Conservation (phyloP, 345 rosid species). For the Linum tenue region DNA sequence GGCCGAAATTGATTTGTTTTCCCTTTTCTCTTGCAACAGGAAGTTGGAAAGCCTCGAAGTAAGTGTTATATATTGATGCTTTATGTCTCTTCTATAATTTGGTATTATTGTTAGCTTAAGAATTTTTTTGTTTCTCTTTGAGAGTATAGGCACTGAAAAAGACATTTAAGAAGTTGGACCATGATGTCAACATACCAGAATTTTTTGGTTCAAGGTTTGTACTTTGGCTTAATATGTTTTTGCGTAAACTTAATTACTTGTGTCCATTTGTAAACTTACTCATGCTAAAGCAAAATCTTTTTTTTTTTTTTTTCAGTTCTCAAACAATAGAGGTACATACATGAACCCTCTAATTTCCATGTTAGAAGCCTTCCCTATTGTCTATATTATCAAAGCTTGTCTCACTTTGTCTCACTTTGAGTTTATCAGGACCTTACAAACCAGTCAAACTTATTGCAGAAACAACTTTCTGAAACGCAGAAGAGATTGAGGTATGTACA, state of each 20-base stretch:
- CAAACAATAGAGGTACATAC: slow-evolving; percentile 22
- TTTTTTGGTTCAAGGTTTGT: slow-evolving; percentile 22
- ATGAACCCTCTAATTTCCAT: background rate
- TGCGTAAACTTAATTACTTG: background rate
- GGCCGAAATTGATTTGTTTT: background rate
- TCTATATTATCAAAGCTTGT: too few relatives aligned
- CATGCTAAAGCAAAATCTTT: background rate
- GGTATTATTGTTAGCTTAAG: background rate
- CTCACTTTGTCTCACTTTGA: slow-evolving; percentile 1
- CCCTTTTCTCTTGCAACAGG: slow-evolving; percentile 17
- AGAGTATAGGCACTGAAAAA: slow-evolving; percentile 27
- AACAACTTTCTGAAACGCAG: slow-evolving; percentile 41
- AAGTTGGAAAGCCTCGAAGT: slow-evolving; percentile 32
- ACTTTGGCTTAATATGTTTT: background rate
- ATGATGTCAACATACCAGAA: slow-evolving; percentile 26
- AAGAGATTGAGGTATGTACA: slow-evolving; percentile 45
- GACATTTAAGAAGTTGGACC: slow-evolving; percentile 27
- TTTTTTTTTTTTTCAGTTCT: slow-evolving; percentile 18
- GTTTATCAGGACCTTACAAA: slow-evolving; percentile 37
- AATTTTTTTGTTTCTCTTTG: slow-evolving; percentile 13
- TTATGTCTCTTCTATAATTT: too few relatives aligned
- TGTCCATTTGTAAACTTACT: background rate
- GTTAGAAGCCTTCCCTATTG: background rate
- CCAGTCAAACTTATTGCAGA: slow-evolving; percentile 35
- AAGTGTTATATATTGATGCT: slow-evolving; percentile 6